Percentiles rank a stretch among this genome's conserved stretches.
Evolutionary conservation across 768 basidiomycete species (phyloP).

Genomic region (Suillus spraguei): DNA sequence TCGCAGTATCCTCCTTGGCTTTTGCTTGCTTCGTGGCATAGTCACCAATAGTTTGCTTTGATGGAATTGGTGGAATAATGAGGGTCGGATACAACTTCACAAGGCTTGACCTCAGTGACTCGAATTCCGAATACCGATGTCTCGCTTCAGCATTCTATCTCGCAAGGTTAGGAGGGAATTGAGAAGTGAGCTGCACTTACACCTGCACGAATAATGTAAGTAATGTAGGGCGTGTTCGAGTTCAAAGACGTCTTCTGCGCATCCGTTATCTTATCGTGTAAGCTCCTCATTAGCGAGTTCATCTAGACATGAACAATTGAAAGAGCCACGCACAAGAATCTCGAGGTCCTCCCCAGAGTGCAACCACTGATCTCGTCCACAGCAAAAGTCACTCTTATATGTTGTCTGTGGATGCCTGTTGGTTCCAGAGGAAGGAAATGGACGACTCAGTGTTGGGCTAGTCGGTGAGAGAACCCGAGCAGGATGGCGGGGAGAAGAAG

Average conservation of each 20-base stretch:
- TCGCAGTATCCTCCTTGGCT: conserved; percentile 92
- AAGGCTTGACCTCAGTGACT: conserved; percentile 83
- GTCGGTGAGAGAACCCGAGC: conserved; percentile 50
- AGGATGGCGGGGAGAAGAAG: conserved; percentile 55
- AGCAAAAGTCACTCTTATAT: conserved; percentile 81
- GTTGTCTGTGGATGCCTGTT: conserved; percentile 52
- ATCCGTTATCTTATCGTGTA: conserved; percentile 75
- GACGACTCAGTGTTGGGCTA: conserved; percentile 39
- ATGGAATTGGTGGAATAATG: conserved; percentile 97
- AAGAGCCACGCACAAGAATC: conserved; percentile 59
- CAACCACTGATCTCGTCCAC: conserved; percentile 70
- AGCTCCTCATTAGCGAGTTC: conserved; percentile 15
- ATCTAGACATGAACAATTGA: background rate
- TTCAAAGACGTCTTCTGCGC: conserved; percentile 94
- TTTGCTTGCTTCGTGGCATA: conserved; percentile 97
- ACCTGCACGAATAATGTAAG: conserved; percentile 89
- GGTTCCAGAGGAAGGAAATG: conserved; percentile 58
- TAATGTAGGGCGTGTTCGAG: conserved; percentile 89
- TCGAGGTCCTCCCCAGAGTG: conserved; percentile 84
- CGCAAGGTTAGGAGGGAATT: conserved; percentile 16
- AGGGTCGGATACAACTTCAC: conserved; percentile 91
- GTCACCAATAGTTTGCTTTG: conserved; percentile 93
- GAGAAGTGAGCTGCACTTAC: conserved; percentile 44
- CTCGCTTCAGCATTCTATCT: conserved; percentile 76
- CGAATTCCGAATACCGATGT: conserved; percentile 97